Evolutionary conservation across 2,329 filamentous ascomycete species (phyloP).

Genomic region (Escovopsis sp.): DNA sequence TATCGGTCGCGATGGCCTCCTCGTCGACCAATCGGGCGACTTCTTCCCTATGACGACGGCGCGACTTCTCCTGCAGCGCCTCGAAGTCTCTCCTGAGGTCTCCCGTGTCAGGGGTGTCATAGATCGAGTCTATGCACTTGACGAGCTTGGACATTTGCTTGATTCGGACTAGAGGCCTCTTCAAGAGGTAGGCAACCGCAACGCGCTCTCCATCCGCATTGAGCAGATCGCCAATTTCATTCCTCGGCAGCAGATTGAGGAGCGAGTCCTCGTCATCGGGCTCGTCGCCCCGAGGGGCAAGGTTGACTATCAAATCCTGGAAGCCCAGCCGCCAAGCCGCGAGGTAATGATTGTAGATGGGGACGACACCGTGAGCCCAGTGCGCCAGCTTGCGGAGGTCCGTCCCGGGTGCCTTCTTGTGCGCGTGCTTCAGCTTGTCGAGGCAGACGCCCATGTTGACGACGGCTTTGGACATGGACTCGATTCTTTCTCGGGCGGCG

Average conservation of each 20-base stretch:
- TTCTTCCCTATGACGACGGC: conserved; percentile 47
- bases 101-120: conserved; percentile 31
- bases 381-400: conserved; percentile 57
- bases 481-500: conserved; percentile 33
- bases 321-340: conserved; percentile 86
- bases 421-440: conserved; percentile 66
- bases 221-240: conserved; percentile 50
- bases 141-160: conserved; percentile 80
- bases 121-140: conserved; percentile 47
- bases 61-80: conserved; percentile 59
- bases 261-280: conserved; percentile 46
- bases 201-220: conserved; percentile 75
- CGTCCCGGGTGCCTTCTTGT: conserved; percentile 64
- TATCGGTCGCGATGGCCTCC: conserved; percentile 70
- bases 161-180: conserved; percentile 71
- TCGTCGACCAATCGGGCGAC: conserved; percentile 68
- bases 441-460: conserved; percentile 86
- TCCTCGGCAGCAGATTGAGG: conserved; percentile 42
- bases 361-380: conserved; percentile 69
- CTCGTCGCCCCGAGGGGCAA: conserved; percentile 49
- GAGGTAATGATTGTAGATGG: conserved; percentile 74
- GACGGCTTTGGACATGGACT: conserved; percentile 67
- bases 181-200: conserved; percentile 85
- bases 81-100: conserved; percentile 42
- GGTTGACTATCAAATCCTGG: conserved; percentile 84